These are phyloP conservation scores for Eutrema salsugineum DNA, from an alignment of 441 rosid species.

Conservation along the genomic window DNA sequence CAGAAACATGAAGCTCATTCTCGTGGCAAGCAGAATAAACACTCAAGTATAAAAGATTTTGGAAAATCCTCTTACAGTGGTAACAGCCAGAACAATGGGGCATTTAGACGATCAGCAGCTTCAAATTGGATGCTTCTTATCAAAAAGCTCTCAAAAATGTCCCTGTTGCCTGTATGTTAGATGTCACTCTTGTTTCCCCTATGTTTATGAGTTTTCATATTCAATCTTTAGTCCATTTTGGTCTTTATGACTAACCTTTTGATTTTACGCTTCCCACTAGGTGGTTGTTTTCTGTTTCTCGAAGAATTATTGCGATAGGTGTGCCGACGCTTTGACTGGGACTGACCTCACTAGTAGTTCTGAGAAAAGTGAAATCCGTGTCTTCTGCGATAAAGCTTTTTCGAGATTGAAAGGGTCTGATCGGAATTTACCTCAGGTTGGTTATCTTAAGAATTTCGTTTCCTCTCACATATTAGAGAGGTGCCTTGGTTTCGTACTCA, in stretches of 20 bases:
- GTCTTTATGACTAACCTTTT: constrained; percentile 10
- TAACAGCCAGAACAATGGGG: constrained; percentile 63
- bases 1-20: constrained; percentile 67
- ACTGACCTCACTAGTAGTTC: constrained; percentile 81
- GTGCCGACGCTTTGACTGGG: constrained; percentile 69
- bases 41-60: constrained; percentile 55
- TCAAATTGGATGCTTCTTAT: constrained; percentile 81
- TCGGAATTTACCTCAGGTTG: constrained; percentile 95
- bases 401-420: constrained; percentile 97
- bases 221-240: not conserved
- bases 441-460: constrained; percentile 7
- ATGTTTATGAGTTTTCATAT: constrained; percentile 1
- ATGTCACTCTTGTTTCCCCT: constrained; percentile 7
- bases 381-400: constrained; percentile 97
- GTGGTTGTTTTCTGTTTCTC: constrained; percentile 96
- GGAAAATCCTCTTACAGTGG: constrained; percentile 52
- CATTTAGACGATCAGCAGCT: constrained; percentile 73
- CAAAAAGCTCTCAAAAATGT: constrained; percentile 79
- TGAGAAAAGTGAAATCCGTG: constrained; percentile 86
- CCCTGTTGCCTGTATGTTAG: constrained; percentile 76
- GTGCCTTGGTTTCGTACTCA: constrained; percentile 10
- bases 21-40: constrained; percentile 73
- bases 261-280: constrained; percentile 34
- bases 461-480: constrained; percentile 11
- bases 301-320: constrained; percentile 93